Base-by-base conservation (phyloP, 176 grass and related monocot species). In the Thalia dealbata region DNA sequence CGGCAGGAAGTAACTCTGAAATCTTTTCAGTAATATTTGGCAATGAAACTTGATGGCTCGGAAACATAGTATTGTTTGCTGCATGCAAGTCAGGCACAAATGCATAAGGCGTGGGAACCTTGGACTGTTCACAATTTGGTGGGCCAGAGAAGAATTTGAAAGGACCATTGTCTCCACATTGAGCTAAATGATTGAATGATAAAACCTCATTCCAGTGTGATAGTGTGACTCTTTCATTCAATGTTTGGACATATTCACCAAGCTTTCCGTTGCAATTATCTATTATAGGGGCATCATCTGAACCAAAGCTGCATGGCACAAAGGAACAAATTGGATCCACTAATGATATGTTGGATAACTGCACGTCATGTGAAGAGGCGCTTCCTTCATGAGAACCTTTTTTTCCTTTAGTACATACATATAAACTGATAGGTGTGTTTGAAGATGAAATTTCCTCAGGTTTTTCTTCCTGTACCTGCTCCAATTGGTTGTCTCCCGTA, bases 301-400 rank as follows among this genome's bases (percentile, higher is more conserved):
- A 84, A 74, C 84, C 84, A 76, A 96, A 76, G 64, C 92, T 96
- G 55, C 89, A 96, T 22, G 92, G 92, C 58, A 96, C 86, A 80
- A 85, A 52, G 38, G 89, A 96, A 90, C 92, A 92, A 50, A 92
- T 65, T 78, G 82, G 83, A 83, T 96, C 89, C 50, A 64, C 61
- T 56, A 62, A 83, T 50, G 84, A 85, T 83, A 87, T 77, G 73
- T 68, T 81, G 22, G 84, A 73, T 82, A 75, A 91, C 78, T 61
- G n/a, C 55, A 80, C 35, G 70, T 80, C 48, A 59, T 74, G 65
- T 0, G 64, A 73, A 30, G 66, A 71, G 55, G 67, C 63, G 46
- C 16, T 48, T 45, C n/a, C 80, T 76, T 79, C 61, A 25, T 10
- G 32, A 79, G 23, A 64, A 68, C 7, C 50, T 70, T 80, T 44